These are phyloP conservation scores for Nemania serpens DNA, from an alignment of 2,329 filamentous ascomycete genomes.

Conservation along the genomic window DNA sequence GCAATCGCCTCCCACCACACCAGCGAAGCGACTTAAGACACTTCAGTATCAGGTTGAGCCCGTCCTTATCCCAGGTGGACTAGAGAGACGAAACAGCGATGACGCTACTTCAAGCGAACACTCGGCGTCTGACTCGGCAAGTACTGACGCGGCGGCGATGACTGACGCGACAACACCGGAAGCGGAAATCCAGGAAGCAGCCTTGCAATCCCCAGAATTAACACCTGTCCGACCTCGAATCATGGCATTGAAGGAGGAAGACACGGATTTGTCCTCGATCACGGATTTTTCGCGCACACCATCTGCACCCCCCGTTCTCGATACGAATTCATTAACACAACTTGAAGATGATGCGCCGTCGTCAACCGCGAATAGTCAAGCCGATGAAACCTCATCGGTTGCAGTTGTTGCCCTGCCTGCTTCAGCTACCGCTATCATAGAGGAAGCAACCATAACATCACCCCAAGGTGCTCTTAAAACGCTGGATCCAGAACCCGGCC, in stretches of 20 bases:
- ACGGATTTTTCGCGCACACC: constrained; percentile 32
- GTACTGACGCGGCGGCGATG: constrained; percentile 37
- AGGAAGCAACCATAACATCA: constrained; percentile 5
- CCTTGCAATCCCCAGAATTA: constrained; percentile 43
- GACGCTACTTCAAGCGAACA: constrained; percentile 38
- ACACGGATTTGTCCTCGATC: constrained; percentile 35
- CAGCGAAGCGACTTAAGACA: constrained; percentile 55
- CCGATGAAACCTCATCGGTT: constrained; percentile 12
- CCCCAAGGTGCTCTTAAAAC: constrained; percentile 5
- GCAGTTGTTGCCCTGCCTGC: constrained; percentile 19
- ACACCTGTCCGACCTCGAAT: constrained; percentile 40
- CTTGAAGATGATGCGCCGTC: constrained; percentile 9
- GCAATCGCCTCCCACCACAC: constrained; percentile 60
- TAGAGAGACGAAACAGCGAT: constrained; percentile 48
- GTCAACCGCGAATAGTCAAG: constrained; percentile 5
- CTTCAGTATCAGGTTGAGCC: constrained; percentile 40
- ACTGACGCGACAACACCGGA: constrained; percentile 58
- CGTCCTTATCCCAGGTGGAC: constrained; percentile 35
- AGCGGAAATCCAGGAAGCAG: constrained; percentile 50
- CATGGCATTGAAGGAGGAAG: constrained; percentile 42
- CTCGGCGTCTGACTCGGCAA: constrained; percentile 42
- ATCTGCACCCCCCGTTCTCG: constrained; percentile 16
- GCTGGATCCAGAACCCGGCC: constrained; percentile 13
- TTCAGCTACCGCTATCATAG: constrained; percentile 12
- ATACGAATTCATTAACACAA: neutral